A percentile compares a stretch with the other conserved stretches of the same genome.
Evolutionary conservation across 2,329 filamentous ascomycete species (phyloP).

Genomic region (Emergomyces africanus): DNA sequence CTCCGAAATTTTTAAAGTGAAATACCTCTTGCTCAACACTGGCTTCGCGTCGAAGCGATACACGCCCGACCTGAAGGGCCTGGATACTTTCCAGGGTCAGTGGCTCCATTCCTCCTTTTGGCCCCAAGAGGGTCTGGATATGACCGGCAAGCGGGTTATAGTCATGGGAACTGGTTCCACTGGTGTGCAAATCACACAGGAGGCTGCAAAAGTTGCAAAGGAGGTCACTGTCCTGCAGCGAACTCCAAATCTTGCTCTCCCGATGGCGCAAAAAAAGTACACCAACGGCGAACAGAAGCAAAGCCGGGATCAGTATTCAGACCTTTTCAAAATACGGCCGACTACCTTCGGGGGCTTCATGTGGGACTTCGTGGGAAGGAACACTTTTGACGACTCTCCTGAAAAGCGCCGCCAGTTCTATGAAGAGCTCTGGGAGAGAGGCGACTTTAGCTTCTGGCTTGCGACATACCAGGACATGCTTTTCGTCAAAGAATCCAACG

Average conservation of each 20-base stretch:
- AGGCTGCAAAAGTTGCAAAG: not conserved
- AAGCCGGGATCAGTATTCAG: conserved; percentile 22
- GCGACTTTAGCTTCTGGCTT: conserved; percentile 44
- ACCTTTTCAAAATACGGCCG: conserved; percentile 39
- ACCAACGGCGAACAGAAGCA: conserved; percentile 17
- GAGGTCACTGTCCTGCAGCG: conserved; percentile 16
- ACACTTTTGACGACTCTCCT: conserved; percentile 40
- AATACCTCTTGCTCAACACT: conserved; percentile 32
- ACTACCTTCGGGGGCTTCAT: conserved; percentile 44
- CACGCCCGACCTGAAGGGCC: conserved; percentile 32
- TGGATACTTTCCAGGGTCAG: conserved; percentile 33
- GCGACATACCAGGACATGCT: conserved; percentile 40
- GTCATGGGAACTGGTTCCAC: conserved; percentile 23
- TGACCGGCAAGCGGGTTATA: conserved; percentile 12
- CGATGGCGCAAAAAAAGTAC: conserved; percentile 27
- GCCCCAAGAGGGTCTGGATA: conserved; percentile 17
- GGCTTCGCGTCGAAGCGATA: conserved; percentile 36
- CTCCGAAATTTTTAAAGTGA: conserved; percentile 26
- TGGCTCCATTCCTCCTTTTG: conserved; percentile 33
- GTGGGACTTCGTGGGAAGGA: conserved; percentile 40
- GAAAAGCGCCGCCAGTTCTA: conserved; percentile 39
- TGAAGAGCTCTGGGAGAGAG: conserved; percentile 37
- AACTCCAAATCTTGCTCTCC: conserved; percentile 11
- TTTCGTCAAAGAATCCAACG: conserved; percentile 35
- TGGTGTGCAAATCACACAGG: conserved; percentile 29